These are phyloP conservation scores for Fraxinus velutina DNA, from an alignment of 305 asterid genomes.

Conservation along the genomic window DNA sequence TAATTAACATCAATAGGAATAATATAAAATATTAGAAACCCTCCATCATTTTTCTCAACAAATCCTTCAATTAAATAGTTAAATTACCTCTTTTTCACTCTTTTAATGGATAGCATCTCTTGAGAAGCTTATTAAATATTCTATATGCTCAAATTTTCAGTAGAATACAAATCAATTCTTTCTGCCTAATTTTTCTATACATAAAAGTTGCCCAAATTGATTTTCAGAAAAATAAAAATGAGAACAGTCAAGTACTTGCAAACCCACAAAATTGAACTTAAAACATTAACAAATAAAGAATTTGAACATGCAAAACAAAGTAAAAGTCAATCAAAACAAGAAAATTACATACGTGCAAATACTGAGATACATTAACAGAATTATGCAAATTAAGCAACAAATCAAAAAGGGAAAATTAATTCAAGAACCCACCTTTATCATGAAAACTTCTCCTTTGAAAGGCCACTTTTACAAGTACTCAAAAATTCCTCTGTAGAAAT, in stretches of 20 bases:
- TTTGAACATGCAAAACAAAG: slow-evolving; percentile 23
- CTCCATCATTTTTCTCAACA: slow-evolving; percentile 8
- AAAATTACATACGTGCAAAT: slow-evolving; percentile 7
- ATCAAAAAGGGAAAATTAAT: background rate
- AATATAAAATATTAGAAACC: background rate
- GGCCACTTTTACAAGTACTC: slow-evolving; percentile 28
- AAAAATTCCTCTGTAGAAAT: slow-evolving; percentile 38
- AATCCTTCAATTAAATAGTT: slow-evolving; percentile 15
- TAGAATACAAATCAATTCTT: slow-evolving; percentile 15
- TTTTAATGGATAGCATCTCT: slow-evolving; percentile 8
- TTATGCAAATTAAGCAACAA: slow-evolving; percentile 14
- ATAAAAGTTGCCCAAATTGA: slow-evolving; percentile 1
- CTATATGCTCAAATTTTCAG: background rate
- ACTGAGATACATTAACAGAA: slow-evolving; percentile 22
- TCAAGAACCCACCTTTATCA: slow-evolving; percentile 38
- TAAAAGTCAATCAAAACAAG: slow-evolving; percentile 28
- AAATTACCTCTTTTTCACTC: background rate
- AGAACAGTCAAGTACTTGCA: slow-evolving; percentile 15
- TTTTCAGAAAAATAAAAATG: background rate
- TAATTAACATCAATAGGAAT: background rate
- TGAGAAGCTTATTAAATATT: background rate
- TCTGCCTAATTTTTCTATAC: background rate
- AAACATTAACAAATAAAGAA: slow-evolving; percentile 14
- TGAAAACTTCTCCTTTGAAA: slow-evolving; percentile 30
- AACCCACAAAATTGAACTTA: slow-evolving; percentile 1